Base-by-base conservation (phyloP, 2,329 filamentous ascomycete species). In the Sclerotinia trifoliorum region DNA sequence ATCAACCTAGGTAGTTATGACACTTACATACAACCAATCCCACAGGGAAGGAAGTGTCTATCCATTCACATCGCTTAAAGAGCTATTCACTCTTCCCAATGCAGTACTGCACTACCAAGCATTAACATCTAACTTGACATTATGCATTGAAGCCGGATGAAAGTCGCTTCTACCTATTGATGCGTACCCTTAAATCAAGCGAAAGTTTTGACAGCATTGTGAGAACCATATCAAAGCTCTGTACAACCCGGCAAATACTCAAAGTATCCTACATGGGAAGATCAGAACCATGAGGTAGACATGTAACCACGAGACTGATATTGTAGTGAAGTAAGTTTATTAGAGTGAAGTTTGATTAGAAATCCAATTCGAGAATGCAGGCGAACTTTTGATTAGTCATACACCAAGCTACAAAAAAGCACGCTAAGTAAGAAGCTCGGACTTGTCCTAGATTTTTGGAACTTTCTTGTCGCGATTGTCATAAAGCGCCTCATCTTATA, bases 401-500 rank as follows among this genome's bases (percentile, higher is more conserved):
- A n/a, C 15, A 26, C 5, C n/a, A 6, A 61, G 19, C 58, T 49
- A 49, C 26, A 35, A 48, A 48, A 35, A 39, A 42, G 46, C 60
- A 49, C 60, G 60, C 60, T 51, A 62, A 49, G 13, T 26, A 52
- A 63, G 60, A 63, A 63, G 60, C 60, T 63, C 60, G 60, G 60
- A 26, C 60, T 32, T n/a, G 10, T 51, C 60, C 46, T 26, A 63
- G 60, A 63, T 63, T 51, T 63, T 48, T 51, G 60, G 60, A 63
- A 63, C 60, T 63, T 63, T 63, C 60, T 51, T 57, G 54, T 57
- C 54, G 32, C 32, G 46, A 63, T 51, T 32, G 51, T 51, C 48
- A 63, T 24, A 35, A 24, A 49, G 60, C 46, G 60, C 60, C 32
- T 63, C n/a, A 42, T 51, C 48, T 51, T 39, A 51, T 21, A 19